Evolutionary conservation across 2,329 filamentous ascomycete species (phyloP).

Genomic region (Penicillium sumatraense): DNA sequence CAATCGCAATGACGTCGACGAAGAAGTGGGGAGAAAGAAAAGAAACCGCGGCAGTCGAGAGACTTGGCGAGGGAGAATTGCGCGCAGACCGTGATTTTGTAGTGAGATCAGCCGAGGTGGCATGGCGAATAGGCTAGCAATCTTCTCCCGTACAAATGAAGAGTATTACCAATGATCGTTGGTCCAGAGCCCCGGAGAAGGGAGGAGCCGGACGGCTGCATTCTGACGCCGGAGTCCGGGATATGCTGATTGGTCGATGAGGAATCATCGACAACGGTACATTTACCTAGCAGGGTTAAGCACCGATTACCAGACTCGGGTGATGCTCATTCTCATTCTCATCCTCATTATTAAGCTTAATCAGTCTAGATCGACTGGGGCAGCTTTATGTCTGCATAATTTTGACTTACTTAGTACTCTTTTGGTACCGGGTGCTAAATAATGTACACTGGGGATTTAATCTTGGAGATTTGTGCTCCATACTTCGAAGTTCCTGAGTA

Average conservation of each 20-base stretch:
- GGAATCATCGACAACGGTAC: not conserved
- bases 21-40: slow-evolving; percentile 4
- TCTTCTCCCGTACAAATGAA: too few species aligned
- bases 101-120: slow-evolving; percentile 14
- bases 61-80: slow-evolving; percentile 3
- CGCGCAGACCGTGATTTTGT: slow-evolving; percentile 15
- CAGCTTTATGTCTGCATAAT: slow-evolving; percentile 2
- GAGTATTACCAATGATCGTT: slow-evolving; percentile 23
- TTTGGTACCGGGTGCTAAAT: too few species aligned
- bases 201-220: slow-evolving; percentile 12
- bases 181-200: slow-evolving; percentile 20
- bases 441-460: too few species aligned
- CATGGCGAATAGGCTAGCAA: not conserved
- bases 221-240: slow-evolving; percentile 12
- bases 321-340: too few species aligned
- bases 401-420: too few species aligned
- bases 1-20: slow-evolving; percentile 22
- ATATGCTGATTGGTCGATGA: slow-evolving; percentile 18
- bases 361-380: not conserved
- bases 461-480: too few species aligned
- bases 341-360: slow-evolving; percentile 7
- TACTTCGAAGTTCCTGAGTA: too few species aligned
- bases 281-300: slow-evolving; percentile 5
- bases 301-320: not conserved
- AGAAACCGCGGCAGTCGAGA: not conserved